phyloP scores from a whole-genome alignment of 177 flowering plant genomes.

The Vitis hybrid region DNA sequence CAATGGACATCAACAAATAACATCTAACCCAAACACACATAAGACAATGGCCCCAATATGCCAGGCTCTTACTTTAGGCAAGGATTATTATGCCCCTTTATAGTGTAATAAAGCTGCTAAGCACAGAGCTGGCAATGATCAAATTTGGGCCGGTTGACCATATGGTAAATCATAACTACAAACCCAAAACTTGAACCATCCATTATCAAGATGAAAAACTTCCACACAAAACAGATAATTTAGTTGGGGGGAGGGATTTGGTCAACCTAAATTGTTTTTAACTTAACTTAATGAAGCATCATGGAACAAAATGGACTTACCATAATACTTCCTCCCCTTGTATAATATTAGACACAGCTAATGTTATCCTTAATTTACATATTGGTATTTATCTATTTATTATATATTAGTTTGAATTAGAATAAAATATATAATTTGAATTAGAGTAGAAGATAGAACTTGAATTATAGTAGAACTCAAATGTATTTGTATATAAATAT shows the following conservation, averaged over 20 bases:
- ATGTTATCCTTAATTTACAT: too few species aligned
- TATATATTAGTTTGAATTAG: too few species aligned
- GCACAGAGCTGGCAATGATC: not conserved
- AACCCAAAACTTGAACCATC: not conserved
- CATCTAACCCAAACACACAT: not conserved
- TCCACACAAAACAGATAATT: too few species aligned
- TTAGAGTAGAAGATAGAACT: too few species aligned
- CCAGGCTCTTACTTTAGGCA: not conserved
- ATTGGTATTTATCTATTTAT: too few species aligned
- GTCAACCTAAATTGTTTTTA: too few species aligned
- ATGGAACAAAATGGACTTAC: conserved; percentile 38
- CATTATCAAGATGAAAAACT: too few species aligned
- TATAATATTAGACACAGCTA: not conserved
- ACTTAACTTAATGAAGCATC: not conserved
- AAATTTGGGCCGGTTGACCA: not conserved
- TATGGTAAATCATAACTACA: rapidly evolving
- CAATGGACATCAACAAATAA: not conserved
- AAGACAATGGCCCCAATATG: not conserved
- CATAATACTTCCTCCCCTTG: conserved; percentile 90
- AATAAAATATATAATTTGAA: too few species aligned
- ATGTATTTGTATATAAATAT: too few species aligned
- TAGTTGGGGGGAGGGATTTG: too few species aligned
- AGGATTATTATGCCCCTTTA: not conserved
- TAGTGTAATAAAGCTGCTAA: not conserved
- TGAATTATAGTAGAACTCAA: too few species aligned